Evolutionary conservation across 306 rosid genomes (phyloP).

Genomic region (Vigna radiata): DNA sequence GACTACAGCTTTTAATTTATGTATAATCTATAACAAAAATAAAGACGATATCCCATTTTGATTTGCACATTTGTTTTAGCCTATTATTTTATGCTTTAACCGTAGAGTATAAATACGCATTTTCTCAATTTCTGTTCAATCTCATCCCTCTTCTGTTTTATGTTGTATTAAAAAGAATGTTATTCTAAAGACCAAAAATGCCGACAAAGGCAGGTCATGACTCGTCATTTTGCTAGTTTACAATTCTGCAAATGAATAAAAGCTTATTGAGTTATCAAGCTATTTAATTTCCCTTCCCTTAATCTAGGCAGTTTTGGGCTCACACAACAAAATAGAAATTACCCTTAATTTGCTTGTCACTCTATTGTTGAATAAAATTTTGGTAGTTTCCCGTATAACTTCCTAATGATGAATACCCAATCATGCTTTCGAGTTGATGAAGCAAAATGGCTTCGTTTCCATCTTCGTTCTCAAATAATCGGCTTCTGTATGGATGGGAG

Average conservation of each 20-base stretch:
- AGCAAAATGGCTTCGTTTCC: constrained; percentile 35
- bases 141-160: background rate
- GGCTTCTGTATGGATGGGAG: constrained; percentile 37
- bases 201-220: background rate
- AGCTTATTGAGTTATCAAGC: constrained; percentile 15
- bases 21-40: background rate
- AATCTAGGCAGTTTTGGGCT: constrained; percentile 40
- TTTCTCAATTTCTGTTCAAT: background rate
- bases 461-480: constrained; percentile 2
- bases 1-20: constrained; percentile 20
- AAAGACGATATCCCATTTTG: background rate
- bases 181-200: background rate
- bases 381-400: constrained; percentile 18
- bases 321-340: constrained; percentile 19
- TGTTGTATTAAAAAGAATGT: background rate
- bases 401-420: constrained; percentile 20
- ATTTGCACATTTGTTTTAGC: background rate
- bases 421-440: constrained; percentile 30
- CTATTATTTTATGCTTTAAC: background rate
- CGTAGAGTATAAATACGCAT: background rate
- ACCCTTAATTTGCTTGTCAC: constrained; percentile 1
- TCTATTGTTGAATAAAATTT: background rate
- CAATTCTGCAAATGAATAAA: constrained; percentile 36
- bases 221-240: background rate
- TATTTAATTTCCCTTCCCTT: background rate